Evolutionary conservation across 768 basidiomycete species (phyloP).

Genomic region (Pisolithus orientalis): DNA sequence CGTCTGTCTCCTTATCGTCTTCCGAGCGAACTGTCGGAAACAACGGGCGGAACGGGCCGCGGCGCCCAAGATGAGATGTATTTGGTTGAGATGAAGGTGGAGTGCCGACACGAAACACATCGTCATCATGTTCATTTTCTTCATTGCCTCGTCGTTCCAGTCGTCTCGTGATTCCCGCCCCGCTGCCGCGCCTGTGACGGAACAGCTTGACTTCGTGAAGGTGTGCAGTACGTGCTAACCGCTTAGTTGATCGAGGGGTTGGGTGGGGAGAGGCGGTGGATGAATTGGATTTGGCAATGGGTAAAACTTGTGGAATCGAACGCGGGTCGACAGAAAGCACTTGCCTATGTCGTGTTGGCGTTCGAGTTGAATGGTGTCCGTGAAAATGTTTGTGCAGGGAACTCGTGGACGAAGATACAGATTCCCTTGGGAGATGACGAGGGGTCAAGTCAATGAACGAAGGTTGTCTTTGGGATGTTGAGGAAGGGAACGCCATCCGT

Average conservation of each 20-base stretch:
- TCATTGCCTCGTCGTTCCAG: constrained; percentile 2
- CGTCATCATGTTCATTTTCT: constrained; percentile 10
- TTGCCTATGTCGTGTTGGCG: constrained; percentile 16
- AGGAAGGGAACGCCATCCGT: background rate
- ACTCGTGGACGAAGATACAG: background rate
- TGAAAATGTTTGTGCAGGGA: constrained; percentile 4
- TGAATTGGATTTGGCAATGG: constrained; percentile 18
- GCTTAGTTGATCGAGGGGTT: constrained; percentile 35
- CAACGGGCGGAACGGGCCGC: constrained; percentile 8
- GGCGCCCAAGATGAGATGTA: too few species aligned
- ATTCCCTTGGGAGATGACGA: background rate
- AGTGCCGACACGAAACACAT: constrained; percentile 10
- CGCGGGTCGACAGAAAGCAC: constrained; percentile 16
- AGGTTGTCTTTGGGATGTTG: background rate
- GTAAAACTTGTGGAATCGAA: constrained; percentile 14
- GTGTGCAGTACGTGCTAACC: constrained; percentile 63
- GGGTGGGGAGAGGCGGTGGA: constrained; percentile 13
- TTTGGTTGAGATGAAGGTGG: background rate
- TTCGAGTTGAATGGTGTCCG: constrained; percentile 9
- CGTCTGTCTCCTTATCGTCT: constrained; percentile 19
- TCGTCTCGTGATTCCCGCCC: constrained; percentile 1
- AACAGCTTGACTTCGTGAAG: constrained; percentile 50
- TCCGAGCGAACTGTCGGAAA: background rate
- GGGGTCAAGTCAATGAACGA: background rate
- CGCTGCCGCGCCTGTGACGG: constrained; percentile 9